Conservation (phyloP, 2,329 filamentous ascomycete species). For the Dactylonectria estremocensis region DNA sequence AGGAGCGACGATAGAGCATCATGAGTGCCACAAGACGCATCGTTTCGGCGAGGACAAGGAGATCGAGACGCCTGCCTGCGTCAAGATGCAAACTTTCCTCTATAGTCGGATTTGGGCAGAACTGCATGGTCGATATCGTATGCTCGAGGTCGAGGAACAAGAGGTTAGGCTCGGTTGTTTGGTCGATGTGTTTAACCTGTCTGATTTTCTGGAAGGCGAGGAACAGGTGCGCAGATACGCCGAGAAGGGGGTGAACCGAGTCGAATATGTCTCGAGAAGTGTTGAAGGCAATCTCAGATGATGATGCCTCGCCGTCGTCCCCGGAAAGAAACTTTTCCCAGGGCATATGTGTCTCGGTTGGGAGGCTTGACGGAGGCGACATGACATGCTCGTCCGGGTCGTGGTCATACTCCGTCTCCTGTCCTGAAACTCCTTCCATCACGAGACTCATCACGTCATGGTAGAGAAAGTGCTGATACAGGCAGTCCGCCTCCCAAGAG, state of each 20-base stretch:
- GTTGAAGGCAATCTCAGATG: too few species aligned
- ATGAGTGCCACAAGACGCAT: conserved; percentile 25
- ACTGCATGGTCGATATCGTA: not conserved
- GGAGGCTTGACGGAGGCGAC: not conserved
- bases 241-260: conserved; percentile 13
- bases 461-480: conserved; percentile 22
- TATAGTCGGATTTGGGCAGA: not conserved
- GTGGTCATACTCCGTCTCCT: not conserved
- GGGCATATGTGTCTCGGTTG: not conserved
- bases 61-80: conserved; percentile 10
- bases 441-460: conserved; percentile 29
- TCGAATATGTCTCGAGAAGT: not conserved
- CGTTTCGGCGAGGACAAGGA: conserved; percentile 17
- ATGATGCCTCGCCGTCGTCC: not conserved
- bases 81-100: not conserved
- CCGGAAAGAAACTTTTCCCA: conserved; percentile 3
- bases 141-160: conserved; percentile 6
- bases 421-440: conserved; percentile 2
- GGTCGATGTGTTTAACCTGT: not conserved
- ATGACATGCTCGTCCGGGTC: not conserved
- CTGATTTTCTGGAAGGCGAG: conserved; percentile 11
- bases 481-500: conserved; percentile 17
- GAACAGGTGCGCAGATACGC: conserved; percentile 12
- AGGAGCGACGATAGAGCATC: conserved; percentile 25
- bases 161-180: not conserved